Evolutionary conservation across 768 basidiomycete species (phyloP), one percentile per base, ranked within the genome.

Genomic region (Kwoniella botswanensis): DNA sequence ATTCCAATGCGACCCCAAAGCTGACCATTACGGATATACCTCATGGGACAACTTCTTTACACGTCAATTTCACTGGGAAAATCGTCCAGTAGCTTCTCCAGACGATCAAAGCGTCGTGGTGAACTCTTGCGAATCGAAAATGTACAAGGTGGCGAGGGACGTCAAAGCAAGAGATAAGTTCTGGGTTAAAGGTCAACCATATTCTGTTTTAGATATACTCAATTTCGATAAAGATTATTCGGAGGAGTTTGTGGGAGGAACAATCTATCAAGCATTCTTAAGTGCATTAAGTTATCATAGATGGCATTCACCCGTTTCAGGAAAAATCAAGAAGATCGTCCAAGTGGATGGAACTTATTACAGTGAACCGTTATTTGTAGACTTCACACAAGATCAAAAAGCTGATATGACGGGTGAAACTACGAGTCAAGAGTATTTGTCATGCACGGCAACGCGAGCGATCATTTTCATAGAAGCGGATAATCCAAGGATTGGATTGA

Each of bases 141-240:
- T 88, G 3, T 86, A 87, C 77, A 82, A 85, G 50, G 84, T 88
- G 54, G 81, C 79, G 2, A 35, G 55, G 43, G 70, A 86, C 65
- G 86, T 88, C 43, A 75, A 87, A 63, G 77, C 76, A 2, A 78
- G 77, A 5, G 88, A 88, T 65, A 74, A 78, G 43, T 89, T 90
- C 81, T 90, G 88, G 89, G 74, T 89, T 79, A 90, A 90, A 76
- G 88, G 86, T 0, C 84, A 89, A 67, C 86, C 87, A 0, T 90
- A 90, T 79, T 90, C 89, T 2, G 87, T 90, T 54, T 43, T 77
- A 10, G 86, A 89, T 74, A 88, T 90, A 83, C 86, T 90, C 29
- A 75, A 85, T 57, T 77, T 84, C 50, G 86, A 88, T 70, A 74
- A 84, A 0, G 76, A 81, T 65, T 66, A 71, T 10, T 80, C 86